Evolutionary conservation across 352 stramenopile genomes (phyloP), one percentile per base, ranked within the genome.

Genomic region (Pythium biforme): DNA sequence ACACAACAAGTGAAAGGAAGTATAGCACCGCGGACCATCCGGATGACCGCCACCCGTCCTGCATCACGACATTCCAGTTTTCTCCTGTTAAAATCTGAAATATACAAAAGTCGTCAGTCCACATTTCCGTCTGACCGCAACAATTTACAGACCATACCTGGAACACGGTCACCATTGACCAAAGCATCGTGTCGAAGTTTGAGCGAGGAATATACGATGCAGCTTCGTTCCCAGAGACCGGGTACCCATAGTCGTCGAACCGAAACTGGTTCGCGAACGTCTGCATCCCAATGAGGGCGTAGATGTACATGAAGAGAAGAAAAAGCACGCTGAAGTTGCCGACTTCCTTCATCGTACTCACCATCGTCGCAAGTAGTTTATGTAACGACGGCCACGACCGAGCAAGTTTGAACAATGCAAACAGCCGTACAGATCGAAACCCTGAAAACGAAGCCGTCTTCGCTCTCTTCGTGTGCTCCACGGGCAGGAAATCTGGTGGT

Each of bases 231-330:
- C 58, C 59, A 25, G 73, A 59, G 10, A 87, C 66, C 3, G 76
- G 72, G 20, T 69, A 76, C 1, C 80, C 95, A 22, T 78, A 61
- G 15, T 72, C 64, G 46, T 97, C 88, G 60, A 98, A 98, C 22
- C 88, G 86, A 53, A 98, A 83, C 53, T 89, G 70, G 62, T 97
- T 97, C 2, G 88, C 85, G 56, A 98, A 98, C 11, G 95, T 87
- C 62, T 98, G 90, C 83, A 97, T 95, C 43, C 91, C 90, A 27
- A 98, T 82, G 14, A 98, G 67, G 7, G 88, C 77, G 63, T 96
- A 98, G 40, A 98, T 97, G 64, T 96, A 97, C 51, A 98, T 86
- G 69, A 98, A 98, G 7, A 99, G 76, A 12, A 95, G 50, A 29
- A 99, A 81, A 0, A 98, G 75, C 19, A 98, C 71, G 14, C 79